Percentiles rank a stretch among this genome's conserved stretches.
Conservation (phyloP, 1,284 basidiomycete genomes). For the Trichosporon sp. region DNA sequence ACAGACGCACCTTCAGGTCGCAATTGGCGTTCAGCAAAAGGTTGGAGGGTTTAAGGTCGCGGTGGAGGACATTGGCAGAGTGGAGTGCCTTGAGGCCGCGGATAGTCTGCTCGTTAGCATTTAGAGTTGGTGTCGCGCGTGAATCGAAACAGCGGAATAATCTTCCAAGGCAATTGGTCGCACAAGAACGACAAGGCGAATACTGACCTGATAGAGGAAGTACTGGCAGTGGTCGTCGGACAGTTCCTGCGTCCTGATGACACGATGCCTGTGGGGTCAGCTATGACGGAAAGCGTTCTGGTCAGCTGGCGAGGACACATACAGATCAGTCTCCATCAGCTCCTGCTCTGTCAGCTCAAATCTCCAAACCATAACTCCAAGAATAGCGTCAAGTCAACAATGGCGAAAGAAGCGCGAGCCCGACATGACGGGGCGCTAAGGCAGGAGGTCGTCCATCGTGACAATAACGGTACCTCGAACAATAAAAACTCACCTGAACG, state of each 20-base stretch:
- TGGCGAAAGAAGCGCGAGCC: constrained; percentile 3
- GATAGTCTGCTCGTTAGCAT: constrained; percentile 65
- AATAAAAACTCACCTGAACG: constrained; percentile 62
- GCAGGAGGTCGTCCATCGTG: neutral
- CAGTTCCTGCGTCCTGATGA: constrained; percentile 74
- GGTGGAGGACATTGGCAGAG: constrained; percentile 86
- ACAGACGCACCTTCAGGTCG: constrained; percentile 74
- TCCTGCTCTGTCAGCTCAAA: constrained; percentile 25
- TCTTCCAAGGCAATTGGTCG: neutral
- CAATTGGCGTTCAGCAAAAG: constrained; percentile 91
- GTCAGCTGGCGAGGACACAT: constrained; percentile 20
- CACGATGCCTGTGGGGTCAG: constrained; percentile 59
- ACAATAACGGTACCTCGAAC: neutral
- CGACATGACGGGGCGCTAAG: neutral
- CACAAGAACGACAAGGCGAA: neutral
- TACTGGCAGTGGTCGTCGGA: constrained; percentile 93
- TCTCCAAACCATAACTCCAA: neutral
- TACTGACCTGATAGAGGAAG: constrained; percentile 82
- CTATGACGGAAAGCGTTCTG: neutral
- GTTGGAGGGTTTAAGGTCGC: constrained; percentile 93
- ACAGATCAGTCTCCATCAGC: constrained; percentile 65
- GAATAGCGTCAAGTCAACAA: neutral
- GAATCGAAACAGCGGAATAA: neutral
- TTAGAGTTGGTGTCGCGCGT: neutral
- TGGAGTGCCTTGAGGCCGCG: constrained; percentile 90